Percentiles rank a stretch among this genome's conserved stretches.
phyloP scores from a whole-genome alignment of 352 stramenopile species.

The Phytophthora palmivora region DNA sequence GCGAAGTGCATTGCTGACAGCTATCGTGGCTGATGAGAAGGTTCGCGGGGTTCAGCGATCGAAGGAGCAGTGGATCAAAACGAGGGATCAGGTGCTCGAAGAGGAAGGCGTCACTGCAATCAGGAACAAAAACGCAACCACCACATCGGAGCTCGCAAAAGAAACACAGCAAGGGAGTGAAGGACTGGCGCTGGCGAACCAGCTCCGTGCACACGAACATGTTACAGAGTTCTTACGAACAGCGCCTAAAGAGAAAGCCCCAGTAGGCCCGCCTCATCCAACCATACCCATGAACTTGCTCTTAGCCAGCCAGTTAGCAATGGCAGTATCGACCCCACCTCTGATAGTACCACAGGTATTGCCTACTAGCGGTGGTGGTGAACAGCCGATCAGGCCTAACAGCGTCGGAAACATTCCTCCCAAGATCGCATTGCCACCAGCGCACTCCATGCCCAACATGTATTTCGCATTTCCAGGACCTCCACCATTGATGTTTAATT shows the following conservation, averaged over 20 bases:
- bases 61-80: constrained; percentile 69
- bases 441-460: constrained; percentile 46
- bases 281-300: constrained; percentile 21
- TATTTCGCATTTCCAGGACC: constrained; percentile 45
- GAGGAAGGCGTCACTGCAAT: constrained; percentile 68
- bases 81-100: constrained; percentile 59
- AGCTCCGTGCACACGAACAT: constrained; percentile 40
- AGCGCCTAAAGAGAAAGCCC: constrained; percentile 9
- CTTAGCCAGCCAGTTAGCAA: constrained; percentile 31
- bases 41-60: constrained; percentile 59
- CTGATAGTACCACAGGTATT: constrained; percentile 5
- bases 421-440: constrained; percentile 55
- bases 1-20: constrained; percentile 50
- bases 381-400: constrained; percentile 31
- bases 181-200: constrained; percentile 38
- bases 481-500: constrained; percentile 40
- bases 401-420: constrained; percentile 10
- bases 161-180: constrained; percentile 23
- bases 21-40: constrained; percentile 63
- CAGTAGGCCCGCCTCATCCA: constrained; percentile 6
- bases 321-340: constrained; percentile 21
- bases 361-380: not conserved
- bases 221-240: constrained; percentile 37
- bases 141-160: constrained; percentile 47
- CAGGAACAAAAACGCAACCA: constrained; percentile 43